These are phyloP conservation scores for Tanacetum coccineum DNA, from an alignment of 129 eudicot genomes.

Conservation along the genomic window DNA sequence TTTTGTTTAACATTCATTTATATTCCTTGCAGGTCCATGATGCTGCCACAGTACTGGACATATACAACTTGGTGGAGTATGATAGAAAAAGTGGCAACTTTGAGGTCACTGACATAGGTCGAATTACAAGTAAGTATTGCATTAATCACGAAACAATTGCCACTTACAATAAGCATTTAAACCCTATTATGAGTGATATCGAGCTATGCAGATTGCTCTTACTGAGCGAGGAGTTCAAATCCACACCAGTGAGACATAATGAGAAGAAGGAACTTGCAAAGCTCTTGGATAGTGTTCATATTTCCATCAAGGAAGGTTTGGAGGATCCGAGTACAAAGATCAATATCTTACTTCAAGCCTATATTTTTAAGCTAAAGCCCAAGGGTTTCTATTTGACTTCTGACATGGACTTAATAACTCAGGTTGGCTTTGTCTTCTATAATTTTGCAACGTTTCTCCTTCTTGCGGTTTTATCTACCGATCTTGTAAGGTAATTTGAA, in stretches of 20 bases:
- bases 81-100: conserved; percentile 95
- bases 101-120: conserved; percentile 94
- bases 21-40: conserved; percentile 68
- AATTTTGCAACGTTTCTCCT: too few species aligned
- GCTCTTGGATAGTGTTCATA: conserved; percentile 89
- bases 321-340: conserved; percentile 98
- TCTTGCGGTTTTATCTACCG: too few species aligned
- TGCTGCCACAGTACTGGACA: conserved; percentile 77
- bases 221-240: conserved; percentile 93
- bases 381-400: conserved; percentile 87
- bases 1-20: too few species aligned
- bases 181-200: conserved; percentile 95
- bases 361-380: conserved; percentile 84
- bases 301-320: conserved; percentile 82
- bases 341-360: conserved; percentile 81
- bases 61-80: conserved; percentile 77
- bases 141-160: conserved; percentile 87
- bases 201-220: conserved; percentile 91
- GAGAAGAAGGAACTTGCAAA: conserved; percentile 92
- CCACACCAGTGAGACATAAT: conserved; percentile 86
- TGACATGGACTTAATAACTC: conserved; percentile 90
- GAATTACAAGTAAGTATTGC: conserved; percentile 87
- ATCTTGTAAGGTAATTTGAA: too few species aligned
- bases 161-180: conserved; percentile 92
- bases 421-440: too few species aligned